Evolutionary conservation across 805 yeast species (phyloP).

Genomic region (Lipomyces mesembrius): DNA sequence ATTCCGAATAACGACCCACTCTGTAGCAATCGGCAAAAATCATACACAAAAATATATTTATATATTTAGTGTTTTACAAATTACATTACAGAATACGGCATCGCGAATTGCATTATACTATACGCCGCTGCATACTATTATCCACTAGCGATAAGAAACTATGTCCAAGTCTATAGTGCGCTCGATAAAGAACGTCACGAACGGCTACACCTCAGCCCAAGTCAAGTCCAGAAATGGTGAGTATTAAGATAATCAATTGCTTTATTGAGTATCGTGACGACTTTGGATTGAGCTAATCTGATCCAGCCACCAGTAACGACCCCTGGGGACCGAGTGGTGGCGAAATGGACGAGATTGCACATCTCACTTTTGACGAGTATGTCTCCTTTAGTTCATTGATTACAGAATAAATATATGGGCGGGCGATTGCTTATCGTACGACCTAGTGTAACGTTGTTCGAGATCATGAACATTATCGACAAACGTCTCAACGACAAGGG

Average conservation of each 20-base stretch:
- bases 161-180: slow-evolving; percentile 30
- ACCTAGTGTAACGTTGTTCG: slow-evolving; percentile 68
- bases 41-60: background rate
- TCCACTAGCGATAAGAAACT: background rate
- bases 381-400: slow-evolving; percentile 29
- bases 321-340: slow-evolving; percentile 76
- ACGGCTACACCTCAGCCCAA: slow-evolving; percentile 86
- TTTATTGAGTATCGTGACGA: background rate
- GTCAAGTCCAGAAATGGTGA: slow-evolving; percentile 74
- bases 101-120: background rate
- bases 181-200: slow-evolving; percentile 71
- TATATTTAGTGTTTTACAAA: background rate
- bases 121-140: background rate
- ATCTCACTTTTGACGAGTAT: slow-evolving; percentile 64
- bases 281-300: background rate
- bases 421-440: background rate
- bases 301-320: slow-evolving; percentile 82
- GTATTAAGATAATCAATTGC: background rate
- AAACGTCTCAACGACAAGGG: slow-evolving; percentile 93
- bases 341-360: slow-evolving; percentile 83
- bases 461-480: slow-evolving; percentile 92
- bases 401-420: background rate
- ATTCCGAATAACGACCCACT: background rate
- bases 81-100: too few relatives aligned
- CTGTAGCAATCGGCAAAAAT: background rate